Evolutionary conservation across 108 stramenopile species (phyloP), one percentile per base, ranked within the genome.

Genomic region (Cylindrotheca closterium): DNA sequence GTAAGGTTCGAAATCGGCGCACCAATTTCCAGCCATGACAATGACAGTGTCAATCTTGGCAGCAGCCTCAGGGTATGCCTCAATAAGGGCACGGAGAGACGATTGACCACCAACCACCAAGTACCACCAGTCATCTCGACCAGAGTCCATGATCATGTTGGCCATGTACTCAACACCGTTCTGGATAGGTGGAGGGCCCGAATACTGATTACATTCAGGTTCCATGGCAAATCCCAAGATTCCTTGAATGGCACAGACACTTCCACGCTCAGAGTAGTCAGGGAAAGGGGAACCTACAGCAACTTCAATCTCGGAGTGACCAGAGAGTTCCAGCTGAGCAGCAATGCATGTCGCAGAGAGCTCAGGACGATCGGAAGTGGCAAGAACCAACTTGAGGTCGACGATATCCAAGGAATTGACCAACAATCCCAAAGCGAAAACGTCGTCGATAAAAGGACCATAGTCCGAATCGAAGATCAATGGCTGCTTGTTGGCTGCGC

Each of bases 401-500:
- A 75, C 1, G 22, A 74, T 32, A 51, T 75, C 74, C 25, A 26
- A 19, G 26, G 74, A 68, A 27, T 75, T 63, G 23, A 63, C 31
- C 2, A 70, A 23, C 53, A 75, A 55, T 19, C 74, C 74, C 8
- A 75, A 49, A 12, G 67, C 74, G 30, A 75, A 75, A 2, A 68
- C 46, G 27, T 74, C 66, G 60, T 74, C 73, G 27, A 74, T 63
- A 29, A 74, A 74, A 1, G 73, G 58, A 29, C 73, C 73, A 55
- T 74, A 74, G 32, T 74, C 73, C n/a, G 73, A 26, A 53, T 69
- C 68, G 32, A 27, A 69, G 27, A 69, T 69, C 1, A 52, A 4
- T 2, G 68, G 68, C 32, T 66, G 37, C 1, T 27, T 8, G 3
- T 22, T 7, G 26, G 60, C 2, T 10, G 45, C 45, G 45, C 8